Evolutionary conservation across 176 grass and related monocot species (phyloP).

Genomic region (Oropetium thomaeum): DNA sequence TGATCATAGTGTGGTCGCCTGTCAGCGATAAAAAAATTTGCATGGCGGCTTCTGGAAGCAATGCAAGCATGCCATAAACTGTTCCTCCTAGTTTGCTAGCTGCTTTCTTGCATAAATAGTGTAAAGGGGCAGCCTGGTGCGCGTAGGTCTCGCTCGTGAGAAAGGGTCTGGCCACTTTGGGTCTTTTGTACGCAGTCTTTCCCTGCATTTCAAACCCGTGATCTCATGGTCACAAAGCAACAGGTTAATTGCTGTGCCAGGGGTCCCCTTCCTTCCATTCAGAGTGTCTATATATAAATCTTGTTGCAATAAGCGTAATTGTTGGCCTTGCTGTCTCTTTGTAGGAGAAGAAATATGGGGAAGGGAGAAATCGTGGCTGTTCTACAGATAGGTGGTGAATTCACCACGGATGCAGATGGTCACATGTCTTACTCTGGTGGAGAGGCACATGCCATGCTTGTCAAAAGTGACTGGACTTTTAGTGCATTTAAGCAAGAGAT

Average conservation of each 20-base stretch:
- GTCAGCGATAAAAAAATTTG: background rate
- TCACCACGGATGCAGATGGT: conserved; percentile 66
- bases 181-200: too few relatives aligned
- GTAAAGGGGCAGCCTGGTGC: too few relatives aligned
- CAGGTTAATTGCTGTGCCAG: too few relatives aligned
- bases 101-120: background rate
- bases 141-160: too few relatives aligned
- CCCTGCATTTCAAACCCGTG: too few relatives aligned
- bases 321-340: conserved; percentile 13
- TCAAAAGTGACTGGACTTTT: conserved; percentile 70
- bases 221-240: too few relatives aligned
- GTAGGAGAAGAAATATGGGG: conserved; percentile 43
- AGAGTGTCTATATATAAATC: background rate
- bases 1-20: background rate
- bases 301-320: background rate
- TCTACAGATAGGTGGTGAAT: conserved; percentile 85
- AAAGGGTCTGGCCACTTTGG: too few relatives aligned
- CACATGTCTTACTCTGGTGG: conserved; percentile 88
- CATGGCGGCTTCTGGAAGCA: background rate
- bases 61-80: background rate
- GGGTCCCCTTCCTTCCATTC: background rate
- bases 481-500: conserved; percentile 66
- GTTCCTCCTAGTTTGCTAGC: too few relatives aligned
- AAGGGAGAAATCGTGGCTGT: conserved; percentile 74
- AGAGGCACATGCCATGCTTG: conserved; percentile 87